Evolutionary conservation across 495 filamentous ascomycete species (phyloP), one percentile per base, ranked within the genome.

Genomic region (Hypomontagnella submonticulosa): DNA sequence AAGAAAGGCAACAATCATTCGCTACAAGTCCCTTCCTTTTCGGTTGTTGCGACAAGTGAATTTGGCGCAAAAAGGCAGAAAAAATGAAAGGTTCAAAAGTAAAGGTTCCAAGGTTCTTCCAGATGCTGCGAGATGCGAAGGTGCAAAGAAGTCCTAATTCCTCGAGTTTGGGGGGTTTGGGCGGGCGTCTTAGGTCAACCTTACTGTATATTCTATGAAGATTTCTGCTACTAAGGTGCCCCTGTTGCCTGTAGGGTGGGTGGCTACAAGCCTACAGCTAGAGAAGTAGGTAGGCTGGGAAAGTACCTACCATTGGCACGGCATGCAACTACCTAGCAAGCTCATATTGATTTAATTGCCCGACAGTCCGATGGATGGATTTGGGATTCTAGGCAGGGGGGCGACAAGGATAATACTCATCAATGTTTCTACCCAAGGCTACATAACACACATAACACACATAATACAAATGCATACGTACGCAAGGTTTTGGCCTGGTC

Each of bases 1-100:
- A 51, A 60, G 53, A 54, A 63, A 69, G 49, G 32, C 66, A 50
- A 60, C 16, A 23, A 51, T 63, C 49, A 69, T 63, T 69, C 50
- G 66, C 37, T 62, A 54, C 58, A 16, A 58, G 15, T 30, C 59
- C 37, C 40, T 67, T 19, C 42, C 37, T 51, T 52, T 54, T 60
- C 16, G 55, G 44, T 46, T 59, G 49, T 63, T 69, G 66, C 66
- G 60, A 69, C 64, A 54, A 49, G 33, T 53, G 46, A 30, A 27
- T 34, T 42, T 54, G 56, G 5, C 49, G 62, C 50, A 59, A 38
- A 51, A 60, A 47, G 41, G 48, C 20, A 47, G 46, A 27, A 37
- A 59, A 50, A 60, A 38, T 50, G 56, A 66, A 48, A 66, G 55
- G 60, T 53, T 53, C 44, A 34, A 34, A 37, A 0, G 42, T 27